Base-by-base conservation (phyloP, 352 stramenopile species). In the Phytophthora quininea region DNA sequence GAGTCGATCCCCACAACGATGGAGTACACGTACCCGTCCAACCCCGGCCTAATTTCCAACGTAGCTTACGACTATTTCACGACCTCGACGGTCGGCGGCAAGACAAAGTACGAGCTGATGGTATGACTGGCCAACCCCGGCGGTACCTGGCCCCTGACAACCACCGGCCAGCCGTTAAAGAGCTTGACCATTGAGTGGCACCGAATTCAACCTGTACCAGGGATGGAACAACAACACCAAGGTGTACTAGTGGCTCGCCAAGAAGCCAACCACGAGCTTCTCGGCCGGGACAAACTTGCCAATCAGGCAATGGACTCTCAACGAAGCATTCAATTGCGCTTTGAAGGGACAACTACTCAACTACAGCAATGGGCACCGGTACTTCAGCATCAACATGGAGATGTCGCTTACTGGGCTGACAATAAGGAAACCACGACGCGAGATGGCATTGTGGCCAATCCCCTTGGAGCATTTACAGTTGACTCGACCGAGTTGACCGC, bases 21-120 rank as follows among this genome's bases (percentile, higher is more conserved):
- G 37, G 43, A 67, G 50, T 82, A 75, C 67, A 47, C 38, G 24
- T 79, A 73, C 64, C 63, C 63, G 54, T 76, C 72, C 64, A 49
- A 67, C 46, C 62, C 61, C 15, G 66, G 67, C 38, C 58, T 78
- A 15, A 67, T 82, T 32, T 66, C 67, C 9, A 69, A 82, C 38
- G 67, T 82, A 31, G 64, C 64, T 30, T 79, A 74, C 53, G 68
- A 79, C 24, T 60, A 76, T 56, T 79, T 79, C 60, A 76, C 71
- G 1, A 69, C 40, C 24, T 56, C 67, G 24, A 67, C 46, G 1
- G 37, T 58, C 2, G 61, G 29, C 29, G 71, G 71, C 30, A 49
- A 54, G 15, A 65, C 60, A 29, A 64, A 64, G 54, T 69, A 76
- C 60, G 72, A 79, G 61, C 63, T 79, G 45, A 79, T 79, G 72